A percentile compares a stretch with the other conserved stretches of the same genome.
Conservation (phyloP, 2,329 filamentous ascomycete species). For the Ciborinia camelliae region DNA sequence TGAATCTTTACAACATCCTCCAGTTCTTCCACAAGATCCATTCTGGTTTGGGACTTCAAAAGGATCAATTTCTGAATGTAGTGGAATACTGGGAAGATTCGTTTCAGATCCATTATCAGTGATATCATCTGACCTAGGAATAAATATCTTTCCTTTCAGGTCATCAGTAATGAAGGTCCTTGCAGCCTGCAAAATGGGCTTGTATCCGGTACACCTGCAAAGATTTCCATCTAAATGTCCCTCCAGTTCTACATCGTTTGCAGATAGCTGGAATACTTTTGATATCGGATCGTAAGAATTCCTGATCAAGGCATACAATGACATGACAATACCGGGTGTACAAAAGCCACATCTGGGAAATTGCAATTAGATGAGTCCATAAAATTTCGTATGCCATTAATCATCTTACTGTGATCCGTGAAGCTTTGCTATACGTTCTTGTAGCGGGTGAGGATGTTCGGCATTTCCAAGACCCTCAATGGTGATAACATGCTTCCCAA, state of each 20-base stretch:
- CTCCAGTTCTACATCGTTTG: conserved; percentile 76
- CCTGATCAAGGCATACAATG: conserved; percentile 82
- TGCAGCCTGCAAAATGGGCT: conserved; percentile 89
- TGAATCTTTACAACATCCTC: conserved; percentile 67
- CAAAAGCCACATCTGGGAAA: conserved; percentile 58
- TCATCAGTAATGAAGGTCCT: conserved; percentile 67
- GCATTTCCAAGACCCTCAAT: conserved; percentile 89
- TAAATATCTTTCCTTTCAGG: conserved; percentile 46
- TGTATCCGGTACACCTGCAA: conserved; percentile 90
- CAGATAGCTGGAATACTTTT: conserved; percentile 43
- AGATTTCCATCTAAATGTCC: conserved; percentile 88
- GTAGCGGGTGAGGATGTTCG: conserved; percentile 78
- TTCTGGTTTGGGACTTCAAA: conserved; percentile 15
- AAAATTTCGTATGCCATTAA: neutral
- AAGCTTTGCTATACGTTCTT: conserved; percentile 83
- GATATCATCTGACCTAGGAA: conserved; percentile 61
- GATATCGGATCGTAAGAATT: conserved; percentile 66
- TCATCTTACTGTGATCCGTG: conserved; percentile 78
- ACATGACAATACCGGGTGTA: conserved; percentile 96
- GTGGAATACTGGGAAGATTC: conserved; percentile 23
- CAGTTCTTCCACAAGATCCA: conserved; percentile 35
- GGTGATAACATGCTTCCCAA: conserved; percentile 96
- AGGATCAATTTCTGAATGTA: conserved; percentile 26
- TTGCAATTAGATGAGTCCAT: neutral
- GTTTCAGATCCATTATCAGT: conserved; percentile 39